Percentiles rank a stretch among this genome's conserved stretches.
phyloP scores from a whole-genome alignment of 768 basidiomycete species.

The Cystobasidium onofrii region DNA sequence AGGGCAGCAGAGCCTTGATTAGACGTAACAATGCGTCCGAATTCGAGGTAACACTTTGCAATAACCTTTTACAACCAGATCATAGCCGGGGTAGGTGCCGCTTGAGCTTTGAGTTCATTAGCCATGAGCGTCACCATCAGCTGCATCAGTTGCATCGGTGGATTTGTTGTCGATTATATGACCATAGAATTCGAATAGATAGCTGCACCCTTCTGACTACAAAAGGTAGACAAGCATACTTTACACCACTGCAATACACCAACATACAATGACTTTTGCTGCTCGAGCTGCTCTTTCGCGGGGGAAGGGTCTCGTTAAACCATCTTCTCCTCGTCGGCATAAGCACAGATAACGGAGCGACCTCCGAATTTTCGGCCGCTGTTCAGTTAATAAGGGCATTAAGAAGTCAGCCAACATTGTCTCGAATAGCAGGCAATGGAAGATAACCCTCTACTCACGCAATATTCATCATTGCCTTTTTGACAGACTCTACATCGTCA shows the following conservation, averaged over 20 bases:
- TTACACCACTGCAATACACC: neutral
- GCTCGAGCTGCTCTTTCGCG: neutral
- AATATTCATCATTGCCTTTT: constrained; percentile 67
- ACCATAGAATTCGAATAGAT: neutral
- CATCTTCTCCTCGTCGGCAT: constrained; percentile 32
- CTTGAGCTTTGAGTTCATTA: too few species aligned
- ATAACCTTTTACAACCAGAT: too few species aligned
- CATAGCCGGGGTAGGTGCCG: too few species aligned
- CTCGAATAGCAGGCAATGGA: neutral
- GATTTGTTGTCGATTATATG: too few species aligned
- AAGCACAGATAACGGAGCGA: constrained; percentile 35
- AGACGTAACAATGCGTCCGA: too few species aligned
- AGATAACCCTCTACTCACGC: constrained; percentile 54
- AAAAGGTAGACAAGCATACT: neutral
- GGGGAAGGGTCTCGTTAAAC: neutral
- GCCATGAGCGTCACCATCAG: too few species aligned
- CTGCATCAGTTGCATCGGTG: too few species aligned
- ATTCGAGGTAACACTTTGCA: too few species aligned
- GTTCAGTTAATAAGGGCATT: neutral
- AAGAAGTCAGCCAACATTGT: neutral
- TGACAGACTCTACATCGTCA: constrained; percentile 55
- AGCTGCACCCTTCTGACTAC: neutral
- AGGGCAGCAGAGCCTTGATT: too few species aligned
- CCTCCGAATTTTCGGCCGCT: constrained; percentile 47
- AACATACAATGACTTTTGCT: neutral